Evolutionary conservation across 2,329 filamentous ascomycete species (phyloP).

Genomic region (Akanthomyces uredinophilus): DNA sequence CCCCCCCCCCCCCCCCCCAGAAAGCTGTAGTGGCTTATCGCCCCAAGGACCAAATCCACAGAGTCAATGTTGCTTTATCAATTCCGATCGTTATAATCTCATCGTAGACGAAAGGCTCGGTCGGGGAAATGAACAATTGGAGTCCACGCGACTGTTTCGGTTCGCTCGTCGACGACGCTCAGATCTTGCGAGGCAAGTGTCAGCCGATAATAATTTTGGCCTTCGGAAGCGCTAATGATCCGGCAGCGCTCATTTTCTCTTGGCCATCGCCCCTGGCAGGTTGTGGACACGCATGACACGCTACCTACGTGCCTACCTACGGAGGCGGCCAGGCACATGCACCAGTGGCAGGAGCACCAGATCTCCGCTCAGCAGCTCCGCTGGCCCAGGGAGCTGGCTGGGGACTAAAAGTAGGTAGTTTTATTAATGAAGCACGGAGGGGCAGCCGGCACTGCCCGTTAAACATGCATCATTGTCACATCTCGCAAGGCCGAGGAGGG

Average conservation of each 20-base stretch:
- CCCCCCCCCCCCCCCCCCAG: too few species aligned
- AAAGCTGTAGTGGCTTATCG: not conserved
- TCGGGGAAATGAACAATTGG: not conserved
- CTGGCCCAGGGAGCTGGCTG: too few species aligned
- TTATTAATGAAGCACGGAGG: not conserved
- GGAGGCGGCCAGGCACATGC: not conserved
- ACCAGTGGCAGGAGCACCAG: not conserved
- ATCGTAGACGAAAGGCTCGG: not conserved
- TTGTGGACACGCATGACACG: too few species aligned
- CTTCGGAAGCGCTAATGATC: conserved; percentile 15
- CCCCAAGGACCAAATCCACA: not conserved
- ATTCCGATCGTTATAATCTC: not conserved
- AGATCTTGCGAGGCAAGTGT: not conserved
- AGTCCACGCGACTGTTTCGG: not conserved
- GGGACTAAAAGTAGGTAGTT: too few species aligned
- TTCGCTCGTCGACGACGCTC: not conserved
- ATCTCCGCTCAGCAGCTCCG: not conserved
- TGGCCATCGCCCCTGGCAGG: not conserved
- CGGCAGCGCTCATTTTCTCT: not conserved
- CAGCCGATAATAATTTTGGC: conserved; percentile 10
- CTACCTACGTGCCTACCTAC: too few species aligned
- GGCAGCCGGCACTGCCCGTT: not conserved
- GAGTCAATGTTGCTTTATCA: not conserved
- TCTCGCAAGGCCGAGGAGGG: not conserved
- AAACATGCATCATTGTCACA: not conserved